Conservation (phyloP, 202 grass and related monocot species). For the Panicum virgatum region DNA sequence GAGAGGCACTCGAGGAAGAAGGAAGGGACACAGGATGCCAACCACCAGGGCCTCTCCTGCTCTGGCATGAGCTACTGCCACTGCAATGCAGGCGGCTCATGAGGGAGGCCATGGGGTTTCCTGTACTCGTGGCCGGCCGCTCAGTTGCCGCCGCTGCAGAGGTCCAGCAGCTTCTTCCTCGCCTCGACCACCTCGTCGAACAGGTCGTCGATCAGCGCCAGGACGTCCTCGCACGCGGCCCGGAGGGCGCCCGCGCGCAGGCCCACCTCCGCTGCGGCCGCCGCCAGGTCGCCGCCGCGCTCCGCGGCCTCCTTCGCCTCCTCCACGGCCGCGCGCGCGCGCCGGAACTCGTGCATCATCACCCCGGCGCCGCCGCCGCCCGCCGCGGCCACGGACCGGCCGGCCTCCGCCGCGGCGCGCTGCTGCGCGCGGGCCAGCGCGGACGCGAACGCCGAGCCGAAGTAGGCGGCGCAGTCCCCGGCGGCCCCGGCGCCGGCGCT, state of each 20-base stretch:
- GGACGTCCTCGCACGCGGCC: constrained; percentile 73
- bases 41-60: neutral
- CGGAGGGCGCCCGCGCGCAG: constrained; percentile 58
- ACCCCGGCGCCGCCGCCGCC: constrained; percentile 37
- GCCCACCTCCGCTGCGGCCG: constrained; percentile 55
- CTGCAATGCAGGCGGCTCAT: constrained; percentile 8
- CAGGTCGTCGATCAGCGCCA: constrained; percentile 79
- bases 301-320: constrained; percentile 62
- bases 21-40: neutral
- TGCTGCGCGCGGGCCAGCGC: constrained; percentile 70
- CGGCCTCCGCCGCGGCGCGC: constrained; percentile 51
- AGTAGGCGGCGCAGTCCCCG: constrained; percentile 39
- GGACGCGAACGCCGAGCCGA: constrained; percentile 62
- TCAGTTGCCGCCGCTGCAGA: constrained; percentile 55
- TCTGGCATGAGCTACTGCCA: neutral
- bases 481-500: neutral
- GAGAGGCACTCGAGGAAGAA: neutral
- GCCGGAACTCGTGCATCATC: constrained; percentile 82
- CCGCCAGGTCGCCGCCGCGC: constrained; percentile 47
- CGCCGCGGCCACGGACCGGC: neutral
- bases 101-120: neutral
- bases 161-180: constrained; percentile 82
- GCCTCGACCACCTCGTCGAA: constrained; percentile 92
- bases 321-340: constrained; percentile 49
- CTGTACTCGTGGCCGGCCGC: neutral